Evolutionary conservation across 495 filamentous ascomycete species (phyloP).

Genomic region (Podospora didyma): DNA sequence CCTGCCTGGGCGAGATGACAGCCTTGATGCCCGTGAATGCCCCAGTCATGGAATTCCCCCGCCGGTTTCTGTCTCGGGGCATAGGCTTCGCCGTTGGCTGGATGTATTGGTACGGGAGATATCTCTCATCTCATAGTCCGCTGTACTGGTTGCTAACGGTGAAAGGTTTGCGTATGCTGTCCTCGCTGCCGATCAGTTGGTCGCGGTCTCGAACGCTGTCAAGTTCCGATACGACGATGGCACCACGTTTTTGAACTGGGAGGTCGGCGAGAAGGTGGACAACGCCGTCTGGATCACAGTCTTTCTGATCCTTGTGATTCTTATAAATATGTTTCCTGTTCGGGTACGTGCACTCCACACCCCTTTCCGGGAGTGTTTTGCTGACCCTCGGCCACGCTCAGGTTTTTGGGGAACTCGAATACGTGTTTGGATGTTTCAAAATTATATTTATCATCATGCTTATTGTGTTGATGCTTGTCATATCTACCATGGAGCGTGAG

Average conservation of each 20-base stretch:
- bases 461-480: conserved; percentile 38
- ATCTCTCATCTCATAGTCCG: too few relatives aligned
- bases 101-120: conserved; percentile 57
- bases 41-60: conserved; percentile 47
- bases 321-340: conserved; percentile 44
- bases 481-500: conserved; percentile 30
- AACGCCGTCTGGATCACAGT: conserved; percentile 41
- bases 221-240: conserved; percentile 41
- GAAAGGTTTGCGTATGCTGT: conserved; percentile 42
- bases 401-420: conserved; percentile 47
- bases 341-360: conserved; percentile 20
- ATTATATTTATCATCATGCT: conserved; percentile 42
- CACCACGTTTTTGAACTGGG: conserved; percentile 38
- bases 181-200: conserved; percentile 38
- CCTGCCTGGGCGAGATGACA: conserved; percentile 50
- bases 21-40: conserved; percentile 49
- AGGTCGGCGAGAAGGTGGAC: conserved; percentile 26
- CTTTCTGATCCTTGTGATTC: conserved; percentile 35
- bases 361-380: not conserved
- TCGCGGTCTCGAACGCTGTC: conserved; percentile 41
- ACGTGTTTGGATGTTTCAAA: conserved; percentile 44
- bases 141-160: not conserved
- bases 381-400: conserved; percentile 6
- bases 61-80: conserved; percentile 43
- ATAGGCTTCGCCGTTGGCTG: conserved; percentile 52